A percentile compares a stretch with the other conserved stretches of the same genome.
Conservation (phyloP, 768 basidiomycete species). For the Hortiboletus campestris region DNA sequence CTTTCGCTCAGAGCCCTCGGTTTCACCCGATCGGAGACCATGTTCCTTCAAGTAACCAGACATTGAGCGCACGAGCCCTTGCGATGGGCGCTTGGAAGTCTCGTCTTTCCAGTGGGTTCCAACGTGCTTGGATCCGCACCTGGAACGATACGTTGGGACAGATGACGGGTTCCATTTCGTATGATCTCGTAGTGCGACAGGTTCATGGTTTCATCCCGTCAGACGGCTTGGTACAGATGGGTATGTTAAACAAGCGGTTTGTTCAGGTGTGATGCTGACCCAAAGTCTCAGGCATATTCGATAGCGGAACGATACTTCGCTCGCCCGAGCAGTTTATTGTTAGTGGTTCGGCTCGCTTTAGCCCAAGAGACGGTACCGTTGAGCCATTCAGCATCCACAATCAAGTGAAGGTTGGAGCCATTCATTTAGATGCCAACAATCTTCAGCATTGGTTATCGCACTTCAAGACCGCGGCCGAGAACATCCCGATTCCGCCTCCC, state of each 20-base stretch:
- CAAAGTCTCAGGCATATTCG: constrained; percentile 15
- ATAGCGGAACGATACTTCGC: constrained; percentile 40
- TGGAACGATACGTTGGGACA: constrained; percentile 69
- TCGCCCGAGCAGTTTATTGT: constrained; percentile 47
- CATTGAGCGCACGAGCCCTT: constrained; percentile 36
- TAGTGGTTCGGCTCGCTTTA: constrained; percentile 51
- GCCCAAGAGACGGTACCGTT: constrained; percentile 53
- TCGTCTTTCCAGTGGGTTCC: constrained; percentile 56
- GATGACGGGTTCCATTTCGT: constrained; percentile 53
- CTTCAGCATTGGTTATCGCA: constrained; percentile 14
- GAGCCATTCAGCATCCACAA: constrained; percentile 53
- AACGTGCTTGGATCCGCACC: constrained; percentile 64
- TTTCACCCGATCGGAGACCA: constrained; percentile 10
- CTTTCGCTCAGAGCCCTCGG: constrained; percentile 51
- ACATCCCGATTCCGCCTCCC: background rate
- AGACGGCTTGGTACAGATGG: constrained; percentile 16
- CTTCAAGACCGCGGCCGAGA: constrained; percentile 6
- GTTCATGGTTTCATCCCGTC: constrained; percentile 43
- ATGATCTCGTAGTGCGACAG: constrained; percentile 49
- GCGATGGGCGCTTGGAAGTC: constrained; percentile 63
- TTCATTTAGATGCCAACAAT: constrained; percentile 48
- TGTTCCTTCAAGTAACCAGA: constrained; percentile 12
- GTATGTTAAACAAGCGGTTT: constrained; percentile 24
- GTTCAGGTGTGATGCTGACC: background rate
- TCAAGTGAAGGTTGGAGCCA: constrained; percentile 44